Percentiles rank a stretch among this genome's conserved stretches.
phyloP scores from a whole-genome alignment of 306 rosid species.

The Rosa rugosa region DNA sequence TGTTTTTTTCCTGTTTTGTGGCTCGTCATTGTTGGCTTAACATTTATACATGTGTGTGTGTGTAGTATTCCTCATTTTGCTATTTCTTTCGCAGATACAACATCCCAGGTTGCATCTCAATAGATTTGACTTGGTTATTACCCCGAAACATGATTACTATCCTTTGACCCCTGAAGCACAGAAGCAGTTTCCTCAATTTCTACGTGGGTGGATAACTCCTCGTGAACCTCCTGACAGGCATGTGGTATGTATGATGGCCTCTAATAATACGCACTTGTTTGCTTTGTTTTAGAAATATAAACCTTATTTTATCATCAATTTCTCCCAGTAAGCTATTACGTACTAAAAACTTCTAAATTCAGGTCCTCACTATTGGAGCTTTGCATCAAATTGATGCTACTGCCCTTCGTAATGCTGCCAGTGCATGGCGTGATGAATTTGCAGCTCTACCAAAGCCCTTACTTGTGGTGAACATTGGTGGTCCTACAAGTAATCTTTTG shows the following conservation, averaged over 20 bases:
- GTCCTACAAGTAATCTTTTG: conserved; percentile 66
- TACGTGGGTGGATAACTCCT: conserved; percentile 87
- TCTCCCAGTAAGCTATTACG: conserved; percentile 9
- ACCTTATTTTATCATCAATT: conserved; percentile 19
- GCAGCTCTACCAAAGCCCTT: conserved; percentile 75
- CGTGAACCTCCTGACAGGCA: conserved; percentile 77
- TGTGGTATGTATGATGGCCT: conserved; percentile 61
- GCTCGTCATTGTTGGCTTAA: background rate
- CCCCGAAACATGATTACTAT: conserved; percentile 91
- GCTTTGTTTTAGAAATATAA: conserved; percentile 2
- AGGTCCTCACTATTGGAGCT: conserved; percentile 88
- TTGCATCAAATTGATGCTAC: conserved; percentile 86
- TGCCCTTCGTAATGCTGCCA: conserved; percentile 78
- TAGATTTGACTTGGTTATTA: conserved; percentile 87
- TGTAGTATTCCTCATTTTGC: background rate
- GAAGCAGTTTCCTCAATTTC: conserved; percentile 73
- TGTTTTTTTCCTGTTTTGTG: background rate
- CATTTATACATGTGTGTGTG: background rate
- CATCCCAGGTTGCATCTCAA: conserved; percentile 81
- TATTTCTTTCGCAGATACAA: conserved; percentile 40
- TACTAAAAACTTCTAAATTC: conserved; percentile 25
- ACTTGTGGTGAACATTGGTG: conserved; percentile 81
- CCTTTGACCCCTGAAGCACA: conserved; percentile 75
- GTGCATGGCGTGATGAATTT: conserved; percentile 81
- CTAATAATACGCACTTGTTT: background rate